Evolutionary conservation across 192 early-diverging fungal genomes (phyloP), one percentile per base, ranked within the genome.

Genomic region (Lunasporangiospora selenospora): DNA sequence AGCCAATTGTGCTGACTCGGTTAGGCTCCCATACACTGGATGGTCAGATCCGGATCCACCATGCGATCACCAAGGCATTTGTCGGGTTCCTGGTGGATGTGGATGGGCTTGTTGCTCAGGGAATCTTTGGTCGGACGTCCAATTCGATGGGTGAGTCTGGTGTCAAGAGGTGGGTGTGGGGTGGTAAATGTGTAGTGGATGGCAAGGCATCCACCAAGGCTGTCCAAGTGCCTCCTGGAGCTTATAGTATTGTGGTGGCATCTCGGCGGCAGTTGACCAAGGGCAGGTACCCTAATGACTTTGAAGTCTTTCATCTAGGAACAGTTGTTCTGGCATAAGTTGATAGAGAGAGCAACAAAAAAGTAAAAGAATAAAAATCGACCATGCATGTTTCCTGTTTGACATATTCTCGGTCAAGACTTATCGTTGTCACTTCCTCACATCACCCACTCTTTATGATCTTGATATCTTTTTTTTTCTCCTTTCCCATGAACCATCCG

Each of bases 211-310:
- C 43, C 6, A 48, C 62, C 9, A 31, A 45, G 23, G 32, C 56
- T 26, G 40, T 24, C 9, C 11, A 5, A 21, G 31, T 67, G 57
- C 26, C 31, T 33, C 27, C 65, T 15, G 65, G 65, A 33, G 16
- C 36, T 1, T 67, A 67, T 24, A 42, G 43, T 3, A 8, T 67
- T 26, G 56, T 54, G 2, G 48, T 59, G 16, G 65, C 65, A 3
- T 38, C 41, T 1, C 65, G 59, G 36, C 23, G 45, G 4, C 58
- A 67, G 50, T 26, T 67, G 26, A 67, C 56, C 16, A 29, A 43
- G n/a, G 65, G 65, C 12, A 21, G 18, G 8, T 67, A 67, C 43
- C 65, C 65, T 13, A 19, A 42, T 9, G 65, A 67, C 34, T 67
- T 47, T 47, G 65, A 67, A 34, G 24, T 51, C 26, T 67, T 58